These are phyloP conservation scores for Quercus glauca DNA, from an alignment of 306 rosid genomes.

Conservation along the genomic window DNA sequence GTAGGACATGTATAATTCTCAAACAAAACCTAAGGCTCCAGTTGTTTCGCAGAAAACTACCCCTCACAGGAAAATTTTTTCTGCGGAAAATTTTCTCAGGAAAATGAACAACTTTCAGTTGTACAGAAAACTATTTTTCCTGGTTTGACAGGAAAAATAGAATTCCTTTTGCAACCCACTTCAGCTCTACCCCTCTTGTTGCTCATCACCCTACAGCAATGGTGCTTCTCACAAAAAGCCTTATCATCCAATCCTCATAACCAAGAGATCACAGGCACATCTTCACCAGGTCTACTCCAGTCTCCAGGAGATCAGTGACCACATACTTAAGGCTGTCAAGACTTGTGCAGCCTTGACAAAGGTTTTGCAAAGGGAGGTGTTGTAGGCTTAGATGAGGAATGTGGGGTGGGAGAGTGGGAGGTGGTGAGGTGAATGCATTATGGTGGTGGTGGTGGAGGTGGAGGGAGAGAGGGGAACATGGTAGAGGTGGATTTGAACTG, in stretches of 20 bases:
- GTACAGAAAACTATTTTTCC: neutral
- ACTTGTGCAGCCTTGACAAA: neutral
- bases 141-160: neutral
- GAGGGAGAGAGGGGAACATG: no score
- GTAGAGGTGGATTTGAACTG: no score
- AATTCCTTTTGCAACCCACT: neutral
- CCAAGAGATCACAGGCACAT: neutral
- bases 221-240: neutral
- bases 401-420: neutral
- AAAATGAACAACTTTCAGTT: no score
- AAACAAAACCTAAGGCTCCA: neutral
- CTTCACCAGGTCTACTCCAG: neutral
- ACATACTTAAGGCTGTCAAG: neutral
- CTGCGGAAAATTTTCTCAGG: no score
- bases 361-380: neutral
- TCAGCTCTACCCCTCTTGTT: neutral
- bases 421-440: neutral
- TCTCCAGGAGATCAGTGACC: neutral
- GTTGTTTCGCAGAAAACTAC: neutral
- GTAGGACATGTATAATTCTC: neutral
- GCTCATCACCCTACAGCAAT: neutral
- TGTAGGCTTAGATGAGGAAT: neutral
- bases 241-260: neutral
- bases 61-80: no score
- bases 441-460: neutral